Evolutionary conservation across 164 flowering plant genomes (phyloP), one percentile per base, ranked within the genome.

Genomic region (Dillenia suffruticosa): DNA sequence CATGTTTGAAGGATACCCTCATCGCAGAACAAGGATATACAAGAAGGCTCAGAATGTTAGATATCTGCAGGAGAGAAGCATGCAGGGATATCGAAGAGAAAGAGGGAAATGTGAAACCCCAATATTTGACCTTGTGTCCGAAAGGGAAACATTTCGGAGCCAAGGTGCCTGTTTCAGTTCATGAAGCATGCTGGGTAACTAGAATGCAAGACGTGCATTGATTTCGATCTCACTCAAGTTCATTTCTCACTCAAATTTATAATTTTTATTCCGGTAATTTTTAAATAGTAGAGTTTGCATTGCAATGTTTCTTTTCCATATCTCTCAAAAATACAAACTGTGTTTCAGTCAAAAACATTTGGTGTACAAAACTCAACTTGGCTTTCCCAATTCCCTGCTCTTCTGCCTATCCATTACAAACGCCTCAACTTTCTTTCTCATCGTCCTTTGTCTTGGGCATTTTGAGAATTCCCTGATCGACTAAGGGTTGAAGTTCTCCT

Each of bases 391-490:
- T 32, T 32, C 6, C 40, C 40, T 0, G 6, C 40, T 7, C 40
- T 5, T 32, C 45, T 19, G 50, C 11, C 17, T 6, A 45, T n/a
- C 9, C 60, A 22, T 11, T 11, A 26, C 43, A 12, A 44, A 24
- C 14, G 13, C 26, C 51, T 24, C 32, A 44, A 6, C 46, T 63
- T 57, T 66, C 58, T 51, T 68, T 64, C 5, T 12, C 65, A 8
- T 55, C 14, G 12, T 51, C 59, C 68, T 72, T 79, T 44, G 64
- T 57, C 57, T 74, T 75, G 0, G 87, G 74, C 50, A 72, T 16
- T 71, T 83, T 83, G 56, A 93, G 88, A 54, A 71, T 40, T 9
- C 96, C 97, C 9, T 57, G 44, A 67, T 85, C 89, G 47, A 86
- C 49, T 68, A 90, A 64, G n/a, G 88, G 83, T 77, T 84, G 83